Percentiles rank a stretch among this genome's conserved stretches.
phyloP scores from a whole-genome alignment of 2,329 filamentous ascomycete genomes.

The Verticillium isaacii region DNA sequence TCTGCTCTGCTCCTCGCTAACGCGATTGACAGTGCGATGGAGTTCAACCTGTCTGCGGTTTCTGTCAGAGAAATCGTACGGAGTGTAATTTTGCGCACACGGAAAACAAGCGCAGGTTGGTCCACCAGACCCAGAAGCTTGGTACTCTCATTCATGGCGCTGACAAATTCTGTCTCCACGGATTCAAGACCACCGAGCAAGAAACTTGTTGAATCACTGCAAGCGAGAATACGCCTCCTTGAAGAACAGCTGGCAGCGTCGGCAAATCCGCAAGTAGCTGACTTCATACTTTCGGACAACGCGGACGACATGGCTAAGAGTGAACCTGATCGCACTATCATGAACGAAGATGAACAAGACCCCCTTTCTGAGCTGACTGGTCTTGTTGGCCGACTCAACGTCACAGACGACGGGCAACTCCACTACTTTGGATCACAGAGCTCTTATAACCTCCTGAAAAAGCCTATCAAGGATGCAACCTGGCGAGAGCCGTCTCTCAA shows the following conservation, averaged over 20 bases:
- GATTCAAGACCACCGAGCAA: slow-evolving; percentile 16
- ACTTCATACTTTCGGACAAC: neutral
- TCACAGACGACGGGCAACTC: slow-evolving; percentile 16
- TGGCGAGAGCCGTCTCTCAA: slow-evolving; percentile 4
- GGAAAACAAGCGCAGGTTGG: slow-evolving; percentile 11
- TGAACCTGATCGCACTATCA: slow-evolving; percentile 1
- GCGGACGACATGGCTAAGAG: neutral
- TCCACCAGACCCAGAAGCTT: too few relatives aligned
- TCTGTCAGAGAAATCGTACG: slow-evolving; percentile 5
- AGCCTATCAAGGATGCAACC: neutral
- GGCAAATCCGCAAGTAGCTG: neutral
- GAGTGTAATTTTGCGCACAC: slow-evolving; percentile 9
- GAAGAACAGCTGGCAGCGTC: slow-evolving; percentile 11
- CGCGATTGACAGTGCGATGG: slow-evolving; percentile 9
- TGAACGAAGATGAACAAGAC: slow-evolving; percentile 4
- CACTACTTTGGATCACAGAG: slow-evolving; percentile 20
- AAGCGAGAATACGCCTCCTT: slow-evolving; percentile 12
- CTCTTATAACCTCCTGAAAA: slow-evolving; percentile 14
- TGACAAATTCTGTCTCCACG: neutral
- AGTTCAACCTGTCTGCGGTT: slow-evolving; percentile 8
- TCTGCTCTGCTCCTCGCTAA: neutral
- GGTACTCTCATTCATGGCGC: neutral
- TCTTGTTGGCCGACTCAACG: slow-evolving; percentile 1
- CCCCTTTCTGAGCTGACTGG: slow-evolving; percentile 13
- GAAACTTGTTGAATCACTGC: slow-evolving; percentile 16